Evolutionary conservation across 495 filamentous ascomycete species (phyloP).

Genomic region (Penicillium verhagenii): DNA sequence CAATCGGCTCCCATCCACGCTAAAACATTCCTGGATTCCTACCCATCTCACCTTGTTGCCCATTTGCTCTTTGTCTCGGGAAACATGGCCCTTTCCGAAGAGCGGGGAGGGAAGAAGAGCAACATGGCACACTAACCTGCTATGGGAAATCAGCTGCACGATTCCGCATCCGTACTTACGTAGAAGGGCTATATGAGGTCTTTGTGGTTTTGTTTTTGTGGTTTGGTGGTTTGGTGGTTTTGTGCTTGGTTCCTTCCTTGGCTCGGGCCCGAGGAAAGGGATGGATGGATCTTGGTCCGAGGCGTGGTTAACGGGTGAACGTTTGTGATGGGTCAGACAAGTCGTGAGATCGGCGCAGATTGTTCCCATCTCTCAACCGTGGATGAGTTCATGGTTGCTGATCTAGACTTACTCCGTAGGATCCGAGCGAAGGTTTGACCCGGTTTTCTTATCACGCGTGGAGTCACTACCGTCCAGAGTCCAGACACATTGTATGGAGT

Average conservation of each 20-base stretch:
- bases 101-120: neutral
- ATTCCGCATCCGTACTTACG: too few species aligned
- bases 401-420: neutral
- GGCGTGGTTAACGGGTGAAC: neutral
- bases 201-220: neutral
- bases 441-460: neutral
- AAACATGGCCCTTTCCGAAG: neutral
- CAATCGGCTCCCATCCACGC: constrained; percentile 5
- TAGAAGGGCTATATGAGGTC: neutral
- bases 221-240: too few species aligned
- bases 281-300: neutral
- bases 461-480: too few species aligned
- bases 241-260: neutral
- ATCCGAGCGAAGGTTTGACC: neutral
- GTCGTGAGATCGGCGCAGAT: neutral
- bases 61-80: neutral
- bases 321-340: constrained; percentile 2
- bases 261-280: neutral
- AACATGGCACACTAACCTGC: neutral
- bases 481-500: neutral
- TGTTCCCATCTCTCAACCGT: neutral
- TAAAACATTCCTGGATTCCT: neutral
- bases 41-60: neutral
- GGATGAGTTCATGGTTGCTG: neutral
- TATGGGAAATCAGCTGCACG: neutral